Evolutionary conservation across 1,284 basidiomycete species (phyloP).

Genomic region (Hemileia vastatrix): DNA sequence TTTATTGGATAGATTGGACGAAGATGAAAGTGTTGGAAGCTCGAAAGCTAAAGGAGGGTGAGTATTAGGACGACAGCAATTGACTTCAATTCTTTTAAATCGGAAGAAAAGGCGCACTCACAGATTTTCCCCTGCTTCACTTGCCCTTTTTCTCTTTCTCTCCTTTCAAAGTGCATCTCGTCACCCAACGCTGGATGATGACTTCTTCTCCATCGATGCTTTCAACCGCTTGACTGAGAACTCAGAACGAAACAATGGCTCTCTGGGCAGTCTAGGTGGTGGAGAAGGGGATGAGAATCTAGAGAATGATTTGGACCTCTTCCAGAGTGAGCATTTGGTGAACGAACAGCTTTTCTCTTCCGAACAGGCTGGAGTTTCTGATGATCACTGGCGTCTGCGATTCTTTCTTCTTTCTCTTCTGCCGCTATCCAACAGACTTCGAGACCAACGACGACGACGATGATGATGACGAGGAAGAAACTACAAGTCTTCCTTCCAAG

Average conservation of each 20-base stretch:
- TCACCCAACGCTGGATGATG: slow-evolving; percentile 71
- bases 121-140: neutral
- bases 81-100: too few species aligned
- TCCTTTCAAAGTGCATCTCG: too few species aligned
- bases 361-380: too few species aligned
- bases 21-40: too few species aligned
- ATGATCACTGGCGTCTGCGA: too few species aligned
- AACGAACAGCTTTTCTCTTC: slow-evolving; percentile 4
- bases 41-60: too few species aligned
- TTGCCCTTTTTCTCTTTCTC: neutral
- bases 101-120: too few species aligned
- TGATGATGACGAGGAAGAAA: slow-evolving; percentile 24
- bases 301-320: slow-evolving; percentile 45
- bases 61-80: neutral
- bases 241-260: slow-evolving; percentile 59
- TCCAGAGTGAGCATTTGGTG: slow-evolving; percentile 29
- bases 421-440: neutral
- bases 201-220: slow-evolving; percentile 77
- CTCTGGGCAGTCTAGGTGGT: slow-evolving; percentile 54
- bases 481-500: neutral
- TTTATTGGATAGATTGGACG: too few species aligned
- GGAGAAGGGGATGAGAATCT: slow-evolving; percentile 51
- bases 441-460: slow-evolving; percentile 22
- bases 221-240: slow-evolving; percentile 82
- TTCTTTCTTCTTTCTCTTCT: neutral